These are phyloP conservation scores for Exserohilum rostratum DNA, from an alignment of 2,329 filamentous ascomycete genomes.

Conservation along the genomic window DNA sequence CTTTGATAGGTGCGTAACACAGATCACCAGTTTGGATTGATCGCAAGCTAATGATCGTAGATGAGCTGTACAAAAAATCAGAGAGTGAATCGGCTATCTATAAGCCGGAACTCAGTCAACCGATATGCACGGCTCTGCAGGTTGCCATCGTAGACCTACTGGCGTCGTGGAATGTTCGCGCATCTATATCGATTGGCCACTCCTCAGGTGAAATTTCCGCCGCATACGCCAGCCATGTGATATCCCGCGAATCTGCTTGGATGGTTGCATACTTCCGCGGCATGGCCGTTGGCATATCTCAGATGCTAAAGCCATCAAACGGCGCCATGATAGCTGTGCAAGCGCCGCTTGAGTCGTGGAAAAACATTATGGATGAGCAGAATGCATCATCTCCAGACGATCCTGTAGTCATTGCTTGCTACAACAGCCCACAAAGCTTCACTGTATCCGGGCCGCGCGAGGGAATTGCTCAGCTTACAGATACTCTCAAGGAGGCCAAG, in stretches of 20 bases:
- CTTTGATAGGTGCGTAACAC: conserved; percentile 6
- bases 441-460: conserved; percentile 23
- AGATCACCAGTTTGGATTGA: not conserved
- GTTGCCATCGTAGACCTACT: conserved; percentile 29
- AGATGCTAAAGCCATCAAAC: conserved; percentile 48
- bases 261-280: conserved; percentile 25
- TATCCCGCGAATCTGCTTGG: conserved; percentile 20
- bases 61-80: conserved; percentile 15
- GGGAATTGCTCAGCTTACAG: conserved; percentile 43
- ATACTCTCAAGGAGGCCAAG: conserved; percentile 41
- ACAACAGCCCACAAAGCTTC: conserved; percentile 46
- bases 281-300: conserved; percentile 18
- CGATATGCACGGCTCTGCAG: conserved; percentile 28
- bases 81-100: conserved; percentile 12
- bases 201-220: conserved; percentile 44
- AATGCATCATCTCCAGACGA: conserved; percentile 1
- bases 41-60: not conserved
- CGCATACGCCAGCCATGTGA: conserved; percentile 29
- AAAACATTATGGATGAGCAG: conserved; percentile 10
- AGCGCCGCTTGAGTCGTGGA: conserved; percentile 10
- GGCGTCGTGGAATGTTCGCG: conserved; percentile 17
- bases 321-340: conserved; percentile 35
- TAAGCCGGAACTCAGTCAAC: conserved; percentile 25
- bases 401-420: conserved; percentile 24
- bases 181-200: conserved; percentile 32